phyloP scores from a whole-genome alignment of 2,329 filamentous ascomycete genomes.

The Fusarium pseudograminearum region DNA sequence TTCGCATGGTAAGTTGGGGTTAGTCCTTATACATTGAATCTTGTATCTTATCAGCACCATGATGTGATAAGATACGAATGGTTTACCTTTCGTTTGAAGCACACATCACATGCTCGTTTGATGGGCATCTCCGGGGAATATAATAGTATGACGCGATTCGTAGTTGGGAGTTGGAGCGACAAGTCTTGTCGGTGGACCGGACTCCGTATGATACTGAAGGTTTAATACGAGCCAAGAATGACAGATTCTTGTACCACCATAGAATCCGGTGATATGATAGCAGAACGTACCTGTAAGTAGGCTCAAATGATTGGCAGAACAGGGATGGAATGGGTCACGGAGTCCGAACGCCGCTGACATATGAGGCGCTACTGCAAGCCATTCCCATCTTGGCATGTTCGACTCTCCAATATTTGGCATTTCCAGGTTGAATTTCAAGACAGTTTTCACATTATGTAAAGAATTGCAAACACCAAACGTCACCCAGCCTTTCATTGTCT shows the following conservation, averaged over 20 bases:
- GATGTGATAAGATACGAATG: no score
- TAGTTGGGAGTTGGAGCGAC: no score
- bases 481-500: not conserved
- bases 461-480: not conserved
- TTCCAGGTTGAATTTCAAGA: not conserved
- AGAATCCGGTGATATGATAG: not conserved
- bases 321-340: not conserved
- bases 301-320: not conserved
- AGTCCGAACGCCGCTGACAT: constrained; percentile 4
- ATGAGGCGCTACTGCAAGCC: not conserved
- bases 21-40: constrained; percentile 2
- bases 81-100: constrained; percentile 4
- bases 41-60: not conserved
- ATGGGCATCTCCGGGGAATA: not conserved
- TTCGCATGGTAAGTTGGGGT: not conserved
- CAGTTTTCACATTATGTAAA: not conserved
- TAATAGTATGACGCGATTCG: not conserved
- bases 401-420: not conserved
- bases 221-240: not conserved
- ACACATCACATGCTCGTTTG: constrained; percentile 12
- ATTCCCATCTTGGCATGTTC: not conserved
- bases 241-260: not conserved
- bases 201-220: not conserved
- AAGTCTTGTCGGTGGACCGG: not conserved
- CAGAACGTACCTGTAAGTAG: not conserved